These are phyloP conservation scores for Pelargonium fulgidum DNA, from an alignment of 441 rosid species.

Conservation along the genomic window DNA sequence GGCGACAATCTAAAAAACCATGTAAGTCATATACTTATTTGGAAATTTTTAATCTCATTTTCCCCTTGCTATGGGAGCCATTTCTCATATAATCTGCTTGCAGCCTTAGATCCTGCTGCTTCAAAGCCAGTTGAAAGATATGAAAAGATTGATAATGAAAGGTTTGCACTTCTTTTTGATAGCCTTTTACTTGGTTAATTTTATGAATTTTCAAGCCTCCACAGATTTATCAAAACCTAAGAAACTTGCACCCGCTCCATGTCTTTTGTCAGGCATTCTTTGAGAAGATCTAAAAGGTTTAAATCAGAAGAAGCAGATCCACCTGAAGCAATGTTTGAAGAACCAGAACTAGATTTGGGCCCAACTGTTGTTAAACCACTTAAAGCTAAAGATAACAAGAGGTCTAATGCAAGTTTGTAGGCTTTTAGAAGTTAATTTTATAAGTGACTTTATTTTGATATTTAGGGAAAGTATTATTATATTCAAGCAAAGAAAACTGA, in stretches of 20 bases:
- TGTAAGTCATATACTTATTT: constrained; percentile 27
- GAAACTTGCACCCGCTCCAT: neutral
- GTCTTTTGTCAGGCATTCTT: constrained; percentile 16
- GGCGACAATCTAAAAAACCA: constrained; percentile 25
- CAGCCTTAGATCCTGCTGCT: constrained; percentile 29
- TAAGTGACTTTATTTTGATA: neutral
- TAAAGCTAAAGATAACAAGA: neutral
- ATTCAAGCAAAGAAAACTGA: neutral
- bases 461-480: neutral
- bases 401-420: neutral
- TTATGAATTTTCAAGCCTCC: neutral
- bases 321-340: neutral
- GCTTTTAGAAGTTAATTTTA: neutral
- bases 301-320: neutral
- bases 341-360: neutral
- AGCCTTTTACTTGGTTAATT: too few relatives aligned
- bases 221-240: too few relatives aligned
- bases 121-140: constrained; percentile 25
- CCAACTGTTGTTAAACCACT: neutral
- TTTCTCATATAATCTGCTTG: constrained; percentile 14
- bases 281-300: constrained; percentile 14
- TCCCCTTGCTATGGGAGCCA: neutral
- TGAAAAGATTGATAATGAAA: constrained; percentile 24
- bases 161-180: constrained; percentile 23
- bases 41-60: constrained; percentile 2